Percentiles rank a stretch among this genome's conserved stretches.
Conservation (phyloP, 345 rosid species). For the Acer yangbiense region DNA sequence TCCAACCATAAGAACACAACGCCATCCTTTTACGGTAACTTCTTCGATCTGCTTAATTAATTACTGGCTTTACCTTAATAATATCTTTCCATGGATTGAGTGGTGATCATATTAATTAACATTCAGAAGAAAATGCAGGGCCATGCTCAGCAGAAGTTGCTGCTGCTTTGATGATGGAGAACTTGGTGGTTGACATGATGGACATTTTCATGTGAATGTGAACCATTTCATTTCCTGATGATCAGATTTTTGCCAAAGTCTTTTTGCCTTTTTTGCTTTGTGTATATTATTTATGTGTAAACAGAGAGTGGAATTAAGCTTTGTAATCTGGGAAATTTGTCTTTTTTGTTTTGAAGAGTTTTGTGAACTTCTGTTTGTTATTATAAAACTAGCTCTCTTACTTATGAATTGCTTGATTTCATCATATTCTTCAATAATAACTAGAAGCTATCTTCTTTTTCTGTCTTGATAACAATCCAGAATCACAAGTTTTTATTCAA, state of each 20-base stretch:
- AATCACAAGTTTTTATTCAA: too few species aligned
- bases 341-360: background rate
- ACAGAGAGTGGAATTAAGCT: background rate
- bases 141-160: slow-evolving; percentile 38
- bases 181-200: slow-evolving; percentile 43
- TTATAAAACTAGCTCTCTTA: background rate
- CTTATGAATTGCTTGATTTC: background rate
- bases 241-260: background rate
- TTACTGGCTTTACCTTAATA: too few species aligned
- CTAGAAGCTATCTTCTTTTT: too few species aligned
- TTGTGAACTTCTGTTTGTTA: background rate
- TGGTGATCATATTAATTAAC: background rate
- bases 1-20: background rate
- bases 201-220: slow-evolving; percentile 39
- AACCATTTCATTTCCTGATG: background rate
- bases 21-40: slow-evolving; percentile 28
- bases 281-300: slow-evolving; percentile 7
- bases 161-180: slow-evolving; percentile 55
- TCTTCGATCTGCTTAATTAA: too few species aligned
- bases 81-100: too few species aligned
- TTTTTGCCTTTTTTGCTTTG: background rate
- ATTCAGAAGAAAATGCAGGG: background rate
- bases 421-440: background rate
- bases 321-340: background rate
- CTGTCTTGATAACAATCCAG: too few species aligned